Evolutionary conservation across 2,329 filamentous ascomycete species (phyloP).

Genomic region (Fusarium tricinctum): DNA sequence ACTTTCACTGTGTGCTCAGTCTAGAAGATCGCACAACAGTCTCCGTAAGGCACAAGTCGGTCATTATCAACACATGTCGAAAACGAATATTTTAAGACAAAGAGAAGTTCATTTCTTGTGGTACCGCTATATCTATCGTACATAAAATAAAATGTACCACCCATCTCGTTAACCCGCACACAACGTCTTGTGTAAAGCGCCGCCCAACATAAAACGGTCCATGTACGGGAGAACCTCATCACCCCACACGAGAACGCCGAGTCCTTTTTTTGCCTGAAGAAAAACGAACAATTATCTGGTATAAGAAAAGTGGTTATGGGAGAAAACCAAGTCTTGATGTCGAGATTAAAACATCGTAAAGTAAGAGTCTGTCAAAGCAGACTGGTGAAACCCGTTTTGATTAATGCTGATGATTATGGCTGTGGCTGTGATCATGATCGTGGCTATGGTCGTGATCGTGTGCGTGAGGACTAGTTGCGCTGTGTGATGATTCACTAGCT

Average conservation of each 20-base stretch:
- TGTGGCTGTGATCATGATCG: neutral
- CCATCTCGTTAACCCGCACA: slow-evolving; percentile 20
- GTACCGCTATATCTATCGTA: slow-evolving; percentile 40
- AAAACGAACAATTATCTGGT: slow-evolving; percentile 30
- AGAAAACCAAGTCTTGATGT: slow-evolving; percentile 8
- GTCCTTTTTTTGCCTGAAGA: slow-evolving; percentile 36
- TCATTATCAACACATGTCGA: neutral
- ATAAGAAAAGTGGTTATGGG: slow-evolving; percentile 15
- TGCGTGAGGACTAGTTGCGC: slow-evolving; percentile 35
- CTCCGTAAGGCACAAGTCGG: neutral
- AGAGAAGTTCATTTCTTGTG: slow-evolving; percentile 22
- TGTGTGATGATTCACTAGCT: slow-evolving; percentile 54
- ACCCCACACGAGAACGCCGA: slow-evolving; percentile 41
- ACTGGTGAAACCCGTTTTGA: neutral
- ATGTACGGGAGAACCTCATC: slow-evolving; percentile 10
- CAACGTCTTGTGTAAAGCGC: slow-evolving; percentile 13
- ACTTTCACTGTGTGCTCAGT: neutral
- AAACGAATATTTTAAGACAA: slow-evolving; percentile 3
- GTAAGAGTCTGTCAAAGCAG: neutral
- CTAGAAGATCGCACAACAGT: neutral
- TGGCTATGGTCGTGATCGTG: slow-evolving; percentile 20
- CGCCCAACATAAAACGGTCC: slow-evolving; percentile 13
- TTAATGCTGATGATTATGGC: slow-evolving; percentile 33
- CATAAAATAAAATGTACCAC: slow-evolving; percentile 24
- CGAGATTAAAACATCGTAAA: neutral